These are phyloP conservation scores for Syzygium oleosum DNA, from an alignment of 345 rosid genomes.

Conservation along the genomic window DNA sequence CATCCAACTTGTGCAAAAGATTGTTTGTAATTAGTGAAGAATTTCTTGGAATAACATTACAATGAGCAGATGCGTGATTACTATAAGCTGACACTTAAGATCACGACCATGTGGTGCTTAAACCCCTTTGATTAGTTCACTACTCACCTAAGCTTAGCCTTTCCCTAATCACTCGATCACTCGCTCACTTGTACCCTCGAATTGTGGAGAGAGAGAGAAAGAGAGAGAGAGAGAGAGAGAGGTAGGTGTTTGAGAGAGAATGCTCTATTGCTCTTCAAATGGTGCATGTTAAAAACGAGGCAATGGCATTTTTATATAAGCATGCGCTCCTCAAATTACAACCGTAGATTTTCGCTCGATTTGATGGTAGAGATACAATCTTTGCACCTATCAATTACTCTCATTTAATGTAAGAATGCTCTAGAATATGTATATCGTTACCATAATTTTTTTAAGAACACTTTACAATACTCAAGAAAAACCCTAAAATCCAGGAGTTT, in stretches of 20 bases:
- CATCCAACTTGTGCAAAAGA: no score
- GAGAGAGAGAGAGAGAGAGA: neutral
- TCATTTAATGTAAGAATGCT: neutral
- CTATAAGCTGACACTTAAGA: neutral
- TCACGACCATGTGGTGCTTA: neutral
- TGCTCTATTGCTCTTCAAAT: no score
- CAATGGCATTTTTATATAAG: no score
- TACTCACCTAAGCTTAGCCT: neutral
- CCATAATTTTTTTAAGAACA: neutral
- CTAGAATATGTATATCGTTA: no score
- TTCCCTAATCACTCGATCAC: no score
- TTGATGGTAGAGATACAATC: neutral
- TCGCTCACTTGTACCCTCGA: neutral
- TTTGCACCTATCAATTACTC: neutral
- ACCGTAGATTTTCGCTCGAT: fast-evolving
- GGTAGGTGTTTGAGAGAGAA: neutral
- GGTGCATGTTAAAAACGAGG: no score
- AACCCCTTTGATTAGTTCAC: neutral
- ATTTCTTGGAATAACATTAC: neutral
- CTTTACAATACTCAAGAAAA: neutral
- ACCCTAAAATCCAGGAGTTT: neutral
- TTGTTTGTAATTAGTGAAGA: no score
- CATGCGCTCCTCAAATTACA: neutral
- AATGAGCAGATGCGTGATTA: neutral
- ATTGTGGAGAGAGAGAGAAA: neutral